A percentile compares a stretch with the other conserved stretches of the same genome.
phyloP scores from a whole-genome alignment of 805 yeast species.

The Teunomyces atbi region DNA sequence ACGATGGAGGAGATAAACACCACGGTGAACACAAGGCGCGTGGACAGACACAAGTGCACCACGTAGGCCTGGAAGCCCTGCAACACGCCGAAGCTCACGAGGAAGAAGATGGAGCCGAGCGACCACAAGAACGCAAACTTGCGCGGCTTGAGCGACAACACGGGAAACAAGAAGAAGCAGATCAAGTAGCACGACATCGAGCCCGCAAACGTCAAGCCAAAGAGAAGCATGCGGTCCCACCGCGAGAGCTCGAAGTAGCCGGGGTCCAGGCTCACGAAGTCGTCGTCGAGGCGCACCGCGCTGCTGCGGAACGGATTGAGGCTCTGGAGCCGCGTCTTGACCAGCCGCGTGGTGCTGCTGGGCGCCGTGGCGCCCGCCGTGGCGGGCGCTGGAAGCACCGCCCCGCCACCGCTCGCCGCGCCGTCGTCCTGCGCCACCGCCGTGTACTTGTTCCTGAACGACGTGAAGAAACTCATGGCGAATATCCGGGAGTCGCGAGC shows the following conservation, averaged over 20 bases:
- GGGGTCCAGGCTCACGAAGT: constrained; percentile 43
- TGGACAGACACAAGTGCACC: constrained; percentile 41
- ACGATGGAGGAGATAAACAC: constrained; percentile 39
- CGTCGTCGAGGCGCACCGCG: constrained; percentile 39
- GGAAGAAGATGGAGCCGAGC: constrained; percentile 43
- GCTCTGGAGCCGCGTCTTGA: constrained; percentile 29
- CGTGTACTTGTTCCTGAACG: constrained; percentile 26
- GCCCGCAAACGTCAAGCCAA: constrained; percentile 44
- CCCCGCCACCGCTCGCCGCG: too few species aligned
- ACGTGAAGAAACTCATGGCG: constrained; percentile 36
- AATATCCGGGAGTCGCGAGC: neutral
- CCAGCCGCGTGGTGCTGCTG: too few species aligned
- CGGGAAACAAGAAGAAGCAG: constrained; percentile 44
- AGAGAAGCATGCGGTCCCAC: constrained; percentile 48
- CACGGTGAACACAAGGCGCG: constrained; percentile 38
- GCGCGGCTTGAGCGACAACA: constrained; percentile 41
- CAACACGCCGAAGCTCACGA: constrained; percentile 45
- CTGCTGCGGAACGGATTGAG: constrained; percentile 42
- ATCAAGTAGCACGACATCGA: constrained; percentile 40
- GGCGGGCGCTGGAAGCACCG: too few species aligned
- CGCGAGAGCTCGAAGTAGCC: constrained; percentile 43
- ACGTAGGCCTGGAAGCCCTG: constrained; percentile 43
- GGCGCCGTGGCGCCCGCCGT: too few species aligned
- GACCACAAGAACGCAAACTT: constrained; percentile 50
- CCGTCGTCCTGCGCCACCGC: constrained; percentile 35